These are phyloP conservation scores for Cruciata laevipes DNA, from an alignment of 257 asterid species.

Conservation along the genomic window DNA sequence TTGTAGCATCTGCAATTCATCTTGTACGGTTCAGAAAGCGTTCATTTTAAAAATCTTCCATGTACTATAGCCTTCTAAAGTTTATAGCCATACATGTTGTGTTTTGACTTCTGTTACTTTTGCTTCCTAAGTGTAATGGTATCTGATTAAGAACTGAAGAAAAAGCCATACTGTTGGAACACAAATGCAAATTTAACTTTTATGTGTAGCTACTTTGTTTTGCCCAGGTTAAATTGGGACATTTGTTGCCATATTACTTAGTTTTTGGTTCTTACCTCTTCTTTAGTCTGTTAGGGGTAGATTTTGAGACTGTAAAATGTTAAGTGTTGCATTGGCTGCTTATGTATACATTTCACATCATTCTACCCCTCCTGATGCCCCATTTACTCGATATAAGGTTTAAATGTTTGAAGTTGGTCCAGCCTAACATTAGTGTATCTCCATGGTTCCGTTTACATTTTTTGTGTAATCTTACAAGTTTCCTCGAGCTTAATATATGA, in stretches of 20 bases:
- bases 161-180: neutral
- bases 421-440: neutral
- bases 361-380: too few relatives aligned
- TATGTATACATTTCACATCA: neutral
- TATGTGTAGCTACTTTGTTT: neutral
- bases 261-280: neutral
- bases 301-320: neutral
- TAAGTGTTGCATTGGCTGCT: neutral
- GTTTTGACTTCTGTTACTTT: neutral
- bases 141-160: neutral
- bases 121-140: neutral
- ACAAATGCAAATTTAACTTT: neutral
- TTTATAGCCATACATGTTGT: neutral
- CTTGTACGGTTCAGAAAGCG: neutral
- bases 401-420: neutral
- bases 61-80: neutral
- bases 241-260: neutral
- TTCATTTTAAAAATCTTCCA: neutral
- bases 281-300: neutral
- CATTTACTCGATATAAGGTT: too few relatives aligned
- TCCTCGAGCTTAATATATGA: too few relatives aligned
- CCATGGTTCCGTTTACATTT: too few relatives aligned
- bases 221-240: neutral
- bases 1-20: constrained; percentile 1
- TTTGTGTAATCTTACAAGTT: too few relatives aligned